Evolutionary conservation across 2,329 filamentous ascomycete species (phyloP), one percentile per base, ranked within the genome.

Genomic region (Colletotrichum sp.): DNA sequence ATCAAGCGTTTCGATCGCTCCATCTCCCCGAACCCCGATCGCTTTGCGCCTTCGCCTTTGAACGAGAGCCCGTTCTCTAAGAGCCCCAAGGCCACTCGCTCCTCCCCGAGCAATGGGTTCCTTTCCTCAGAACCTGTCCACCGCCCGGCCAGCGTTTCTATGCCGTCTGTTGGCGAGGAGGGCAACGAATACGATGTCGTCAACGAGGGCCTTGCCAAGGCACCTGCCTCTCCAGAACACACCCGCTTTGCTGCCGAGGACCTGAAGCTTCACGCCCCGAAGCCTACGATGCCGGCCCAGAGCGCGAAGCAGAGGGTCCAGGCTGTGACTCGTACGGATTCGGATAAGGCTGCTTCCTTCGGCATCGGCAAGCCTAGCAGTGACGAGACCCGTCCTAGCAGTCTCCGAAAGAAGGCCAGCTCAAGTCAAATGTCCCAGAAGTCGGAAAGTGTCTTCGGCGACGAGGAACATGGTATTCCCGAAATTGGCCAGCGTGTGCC

Each of bases 401-500:
- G 74, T 59, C 83, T 71, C 83, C 92, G 93, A 83, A 91, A 93
- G 78, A 92, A 92, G 78, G 88, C 90, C 34, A 95, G 92, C 82
- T 89, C 84, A 57, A 88, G 88, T 74, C 89, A 90, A 67, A 82
- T 88, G 48, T 89, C 89, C 57, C 86, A 93, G 78, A 82, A 86
- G 55, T 75, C 69, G 9, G 72, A 77, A 32, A 75, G 72, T 32
- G 69, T 72, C 64, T 77, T 77, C 13, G 77, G 74, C 26, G 94
- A 94, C 21, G 94, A 96, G 61, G 94, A 97, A 78, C 93, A 96
- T 71, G 96, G 96, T 26, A 98, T 98, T 80, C 96, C 96, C 3
- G 95, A 98, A 82, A 97, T 98, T 79, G 96, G 96, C 64, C 92
- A 95, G 81, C 94, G 96, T 82, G 96, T 99, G 52, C 97, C 97